Base-by-base conservation (phyloP, 305 asterid genomes). In the Andrographis paniculata region DNA sequence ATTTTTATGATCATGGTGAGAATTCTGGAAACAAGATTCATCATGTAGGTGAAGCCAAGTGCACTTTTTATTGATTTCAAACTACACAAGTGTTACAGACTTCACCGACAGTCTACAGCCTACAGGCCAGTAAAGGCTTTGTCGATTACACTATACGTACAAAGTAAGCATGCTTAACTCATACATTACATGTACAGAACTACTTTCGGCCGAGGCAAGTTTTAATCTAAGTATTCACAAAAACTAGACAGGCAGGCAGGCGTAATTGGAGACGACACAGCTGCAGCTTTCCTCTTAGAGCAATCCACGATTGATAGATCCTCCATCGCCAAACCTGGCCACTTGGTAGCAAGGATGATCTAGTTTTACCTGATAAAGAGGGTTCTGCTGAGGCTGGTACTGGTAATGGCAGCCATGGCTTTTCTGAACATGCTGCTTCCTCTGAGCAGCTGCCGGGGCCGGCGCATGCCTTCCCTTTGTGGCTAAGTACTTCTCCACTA, bases 301-400 rank as follows among this genome's bases (percentile, higher is more conserved):
- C 20, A 20, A 14, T 50, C 55, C 55, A 27, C 11, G 11, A 18
- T 23, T 31, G 24, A 18, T 1, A 7, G 4, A 4, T 24, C 6
- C 53, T 6, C 35, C 45, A 6, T 35, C 45, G 14, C 17, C 13
- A 36, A 36, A 36, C 44, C 36, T 23, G 44, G 36, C 40, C 55
- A 50, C 55, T 17, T 50, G 20, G 14, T 36, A 14, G 12, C 21
- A 14, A 40, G 21, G 14, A 0, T 11, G 14, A 0, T 11, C 45
- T 5, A 20, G 44, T 20, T 36, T 50, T 20, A 50, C 33, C 20
- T 50, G 44, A 50, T 19, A 35, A 20, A 50, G 12, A 13, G 9
- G 45, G 30, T 41, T 14, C 20, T 36, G 45, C 37, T 50, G 44
- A 33, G 55, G 55, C 24, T 50, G 45, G 17, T 50, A 20, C 17